Percentiles rank a stretch among this genome's conserved stretches.
Conservation (phyloP, 148 eudicot genomes). For the Vaccinium myrtillus region DNA sequence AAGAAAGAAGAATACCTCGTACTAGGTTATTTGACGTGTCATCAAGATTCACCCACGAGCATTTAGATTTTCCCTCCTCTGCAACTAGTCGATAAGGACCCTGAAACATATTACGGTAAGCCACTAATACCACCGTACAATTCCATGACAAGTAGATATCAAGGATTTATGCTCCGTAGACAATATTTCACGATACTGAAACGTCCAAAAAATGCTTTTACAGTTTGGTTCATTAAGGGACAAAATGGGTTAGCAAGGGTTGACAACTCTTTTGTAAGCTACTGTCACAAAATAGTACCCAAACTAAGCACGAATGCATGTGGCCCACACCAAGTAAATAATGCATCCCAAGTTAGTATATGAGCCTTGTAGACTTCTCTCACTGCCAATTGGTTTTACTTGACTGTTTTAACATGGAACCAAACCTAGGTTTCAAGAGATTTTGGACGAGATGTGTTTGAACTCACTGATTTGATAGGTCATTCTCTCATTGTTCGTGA, state of each 20-base stretch:
- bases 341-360: neutral
- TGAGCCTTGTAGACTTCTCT: neutral
- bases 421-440: neutral
- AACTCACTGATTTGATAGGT: neutral
- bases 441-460: neutral
- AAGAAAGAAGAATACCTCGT: slow-evolving; percentile 51
- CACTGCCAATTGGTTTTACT: neutral
- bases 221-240: neutral
- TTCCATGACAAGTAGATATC: neutral
- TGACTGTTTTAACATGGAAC: neutral
- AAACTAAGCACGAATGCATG: neutral
- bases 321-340: neutral
- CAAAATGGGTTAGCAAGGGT: neutral
- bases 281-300: neutral
- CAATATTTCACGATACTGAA: neutral
- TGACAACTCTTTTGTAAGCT: neutral
- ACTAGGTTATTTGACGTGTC: slow-evolving; percentile 70
- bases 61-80: slow-evolving; percentile 95
- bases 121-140: slow-evolving; percentile 2
- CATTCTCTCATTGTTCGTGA: neutral
- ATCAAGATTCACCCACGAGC: slow-evolving; percentile 86
- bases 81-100: slow-evolving; percentile 94
- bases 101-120: slow-evolving; percentile 31
- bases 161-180: neutral
- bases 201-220: neutral